Conservation (phyloP, 192 early-diverging fungal genomes). For the Backusella parvicylindrica region DNA sequence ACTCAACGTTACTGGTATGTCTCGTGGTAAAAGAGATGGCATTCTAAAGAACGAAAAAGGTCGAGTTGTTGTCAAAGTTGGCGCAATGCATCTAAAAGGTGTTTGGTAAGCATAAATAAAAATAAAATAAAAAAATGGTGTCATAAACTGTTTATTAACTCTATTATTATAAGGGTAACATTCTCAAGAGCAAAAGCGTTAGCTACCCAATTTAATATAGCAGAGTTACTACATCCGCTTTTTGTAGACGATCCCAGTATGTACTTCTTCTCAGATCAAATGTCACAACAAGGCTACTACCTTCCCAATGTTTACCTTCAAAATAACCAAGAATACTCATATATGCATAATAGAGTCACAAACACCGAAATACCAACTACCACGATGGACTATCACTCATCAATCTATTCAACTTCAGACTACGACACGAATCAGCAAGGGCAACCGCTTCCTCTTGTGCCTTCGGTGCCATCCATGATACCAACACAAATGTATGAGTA, state of each 20-base stretch:
- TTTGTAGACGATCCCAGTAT: constrained; percentile 68
- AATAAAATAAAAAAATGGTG: neutral
- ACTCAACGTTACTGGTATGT: constrained; percentile 60
- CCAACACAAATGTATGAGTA: neutral
- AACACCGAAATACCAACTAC: neutral
- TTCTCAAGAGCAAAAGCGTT: constrained; percentile 58
- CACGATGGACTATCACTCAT: neutral
- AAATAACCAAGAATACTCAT: constrained; percentile 12
- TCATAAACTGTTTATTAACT: constrained; percentile 6
- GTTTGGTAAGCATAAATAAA: constrained; percentile 45
- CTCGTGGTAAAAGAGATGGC: constrained; percentile 62
- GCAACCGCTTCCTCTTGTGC: neutral
- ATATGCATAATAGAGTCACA: neutral
- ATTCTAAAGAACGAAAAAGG: constrained; percentile 65
- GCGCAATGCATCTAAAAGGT: constrained; percentile 65
- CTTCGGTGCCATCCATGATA: neutral
- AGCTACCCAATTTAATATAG: constrained; percentile 66
- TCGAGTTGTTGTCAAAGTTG: constrained; percentile 60
- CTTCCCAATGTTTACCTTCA: constrained; percentile 14
- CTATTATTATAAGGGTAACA: constrained; percentile 45
- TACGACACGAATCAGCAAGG: neutral
- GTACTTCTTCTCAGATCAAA: constrained; percentile 49
- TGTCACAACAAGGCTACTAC: constrained; percentile 3
- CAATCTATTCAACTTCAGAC: neutral
- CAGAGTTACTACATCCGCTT: constrained; percentile 65